Evolutionary conservation across 805 yeast genomes (phyloP), one percentile per base, ranked within the genome.

Genomic region (Candida taoyuanica): DNA sequence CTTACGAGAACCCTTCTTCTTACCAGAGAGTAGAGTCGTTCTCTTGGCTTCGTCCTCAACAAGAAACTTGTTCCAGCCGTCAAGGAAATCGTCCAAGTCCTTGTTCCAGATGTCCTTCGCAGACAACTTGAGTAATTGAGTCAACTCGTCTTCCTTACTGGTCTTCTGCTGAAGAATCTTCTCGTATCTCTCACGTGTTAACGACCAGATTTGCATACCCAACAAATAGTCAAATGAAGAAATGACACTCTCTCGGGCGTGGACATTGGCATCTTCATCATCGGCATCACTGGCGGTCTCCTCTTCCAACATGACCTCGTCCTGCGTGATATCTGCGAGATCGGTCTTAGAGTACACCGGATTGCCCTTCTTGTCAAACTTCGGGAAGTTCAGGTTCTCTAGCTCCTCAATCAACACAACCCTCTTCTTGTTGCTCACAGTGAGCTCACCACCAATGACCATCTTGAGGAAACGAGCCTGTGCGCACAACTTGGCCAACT

Each of bases 121-220:
- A 11, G 84, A 67, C 53, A 77, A 68, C 38, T 73, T 71, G 49
- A 88, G 71, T 49, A 93, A 68, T 1, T 55, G 58, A 31, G 76
- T 81, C 50, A 91, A 70, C 55, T 85, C 94, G 11, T 60, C 67
- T 56, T 87, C 91, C 53, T 80, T 82, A 18, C 68, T 81, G 40
- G 78, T 85, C 44, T 77, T 73, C 57, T 89, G 94, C 37, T 71
- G 71, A 52, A 88, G 65, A 48, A 93, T 67, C 49, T 75, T 80
- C 53, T 86, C 89, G 56, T 89, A 93, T 51, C 93, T 75, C 63
- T 93, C 98, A 42, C 71, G 73, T 1, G 98, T 91, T 56, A 93
- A 74, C 27, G 96, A 83, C 93, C 96, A 87, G 47, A 93, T 80
- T 25, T 88, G 76, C 96, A 93, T 85, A 37, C 93, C 94, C 37